Percentiles rank a stretch among this genome's conserved stretches.
Conservation (phyloP, 345 rosid species). For the Populus nigra region DNA sequence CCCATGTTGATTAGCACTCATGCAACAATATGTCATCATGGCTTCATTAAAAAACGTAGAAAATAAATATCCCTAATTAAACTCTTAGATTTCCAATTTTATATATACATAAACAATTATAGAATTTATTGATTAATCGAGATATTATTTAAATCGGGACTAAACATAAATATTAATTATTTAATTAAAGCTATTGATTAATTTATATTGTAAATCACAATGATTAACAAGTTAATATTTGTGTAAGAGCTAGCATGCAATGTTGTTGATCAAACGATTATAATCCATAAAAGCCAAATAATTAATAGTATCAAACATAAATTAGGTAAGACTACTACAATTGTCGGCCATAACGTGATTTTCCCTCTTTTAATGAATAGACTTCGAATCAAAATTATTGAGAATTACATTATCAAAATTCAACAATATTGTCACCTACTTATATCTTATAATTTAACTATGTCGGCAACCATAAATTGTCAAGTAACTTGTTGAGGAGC, state of each 20-base stretch:
- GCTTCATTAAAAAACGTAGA: no score
- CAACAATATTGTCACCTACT: conserved; percentile 6
- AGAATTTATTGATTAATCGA: no score
- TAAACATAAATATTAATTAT: no score
- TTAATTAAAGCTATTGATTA: no score
- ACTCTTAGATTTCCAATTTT: no score
- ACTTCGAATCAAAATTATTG: background rate
- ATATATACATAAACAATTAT: no score
- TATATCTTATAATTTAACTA: conserved; percentile 9
- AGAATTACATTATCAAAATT: background rate
- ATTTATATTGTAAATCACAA: background rate
- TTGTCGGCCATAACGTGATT: conserved; percentile 7
- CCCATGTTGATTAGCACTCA: no score
- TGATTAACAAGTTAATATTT: background rate
- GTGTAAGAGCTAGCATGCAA: background rate
- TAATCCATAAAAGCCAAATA: background rate
- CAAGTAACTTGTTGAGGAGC: conserved; percentile 16
- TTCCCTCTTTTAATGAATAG: background rate
- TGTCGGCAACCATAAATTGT: conserved; percentile 32
- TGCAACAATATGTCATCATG: background rate
- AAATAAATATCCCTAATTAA: no score
- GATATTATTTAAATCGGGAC: no score
- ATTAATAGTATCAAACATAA: background rate
- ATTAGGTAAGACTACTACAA: background rate
- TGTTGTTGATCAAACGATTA: background rate